Percentiles rank a stretch among this genome's conserved stretches.
Conservation (phyloP, 768 basidiomycete genomes). For the Amyloporia xantha region DNA sequence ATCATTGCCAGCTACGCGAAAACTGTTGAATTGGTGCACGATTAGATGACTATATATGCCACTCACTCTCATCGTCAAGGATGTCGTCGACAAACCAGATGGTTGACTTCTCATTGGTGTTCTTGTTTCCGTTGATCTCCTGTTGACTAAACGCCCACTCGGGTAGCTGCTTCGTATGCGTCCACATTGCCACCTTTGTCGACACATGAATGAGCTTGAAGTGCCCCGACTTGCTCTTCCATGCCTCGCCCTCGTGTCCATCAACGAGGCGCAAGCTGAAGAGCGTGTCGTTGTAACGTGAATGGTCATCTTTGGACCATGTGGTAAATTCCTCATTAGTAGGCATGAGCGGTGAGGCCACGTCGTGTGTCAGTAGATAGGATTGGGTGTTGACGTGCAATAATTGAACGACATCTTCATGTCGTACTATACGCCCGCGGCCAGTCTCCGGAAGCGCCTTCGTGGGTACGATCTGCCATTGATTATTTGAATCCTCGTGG, state of each 20-base stretch:
- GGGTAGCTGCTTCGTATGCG: constrained; percentile 75
- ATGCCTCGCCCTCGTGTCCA: constrained; percentile 70
- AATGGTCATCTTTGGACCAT: constrained; percentile 70
- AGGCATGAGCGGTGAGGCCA: constrained; percentile 93
- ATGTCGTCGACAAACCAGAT: constrained; percentile 90
- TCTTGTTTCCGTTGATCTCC: constrained; percentile 97
- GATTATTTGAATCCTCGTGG: constrained; percentile 90
- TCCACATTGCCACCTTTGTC: constrained; percentile 93
- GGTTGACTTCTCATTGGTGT: constrained; percentile 69
- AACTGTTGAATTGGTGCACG: no score
- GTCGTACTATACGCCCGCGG: constrained; percentile 85
- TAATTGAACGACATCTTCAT: constrained; percentile 84
- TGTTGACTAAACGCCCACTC: constrained; percentile 98
- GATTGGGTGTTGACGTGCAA: constrained; percentile 82
- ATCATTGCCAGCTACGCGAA: constrained; percentile 45
- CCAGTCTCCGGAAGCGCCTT: constrained; percentile 92
- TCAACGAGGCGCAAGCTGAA: constrained; percentile 75
- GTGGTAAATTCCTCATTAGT: constrained; percentile 99
- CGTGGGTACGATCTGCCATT: constrained; percentile 94
- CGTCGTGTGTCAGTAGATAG: constrained; percentile 89
- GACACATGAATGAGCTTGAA: constrained; percentile 86
- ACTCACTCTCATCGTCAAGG: constrained; percentile 63
- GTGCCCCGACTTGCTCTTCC: constrained; percentile 92
- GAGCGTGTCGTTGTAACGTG: constrained; percentile 80
- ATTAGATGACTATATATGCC: no score